Evolutionary conservation across 352 stramenopile genomes (phyloP), one percentile per base, ranked within the genome.

Genomic region (Pseudoperonospora humuli): DNA sequence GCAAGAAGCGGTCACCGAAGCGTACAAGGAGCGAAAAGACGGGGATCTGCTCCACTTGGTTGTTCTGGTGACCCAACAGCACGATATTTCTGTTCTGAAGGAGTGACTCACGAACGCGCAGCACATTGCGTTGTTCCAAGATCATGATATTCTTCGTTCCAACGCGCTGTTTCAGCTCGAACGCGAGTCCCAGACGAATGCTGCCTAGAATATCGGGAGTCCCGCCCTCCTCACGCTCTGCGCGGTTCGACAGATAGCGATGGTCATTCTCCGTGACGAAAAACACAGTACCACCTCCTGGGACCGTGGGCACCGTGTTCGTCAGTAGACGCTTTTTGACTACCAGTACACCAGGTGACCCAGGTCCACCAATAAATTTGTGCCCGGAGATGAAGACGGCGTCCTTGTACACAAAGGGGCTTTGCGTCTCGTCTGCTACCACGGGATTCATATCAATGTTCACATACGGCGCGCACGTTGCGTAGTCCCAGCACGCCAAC

Each of bases 401-500:
- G 65, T 98, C 95, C 52, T 97, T 97, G 46, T 86, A 74, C 28
- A 69, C 57, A 7, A 59, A 75, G 7, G 51, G 48, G 15, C 54
- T 54, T 61, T 33, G 40, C 36, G 15, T 36, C 28, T 64, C 54
- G 11, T 79, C 59, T 15, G 51, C 34, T n/a, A 77, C 41, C 18
- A 76, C 64, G 7, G 93, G 91, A 70, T 99, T 98, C 93, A 99
- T 98, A 66, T 98, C 73, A 18, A 98, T 93, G 2, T 68, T 51
- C 2, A 95, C 55, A 64, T 99, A 97, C 10, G 95, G 84, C 5
- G 90, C 94, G n/a, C 73, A 95, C 0, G 92, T 96, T 0, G 96
- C 96, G 57, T 97, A 98, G 75, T 99, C 96, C 73, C 93, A 98
- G 55, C 95, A 92, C 5, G 86, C 80, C 25, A 99, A 61, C 5